A percentile compares a stretch with the other conserved stretches of the same genome.
Conservation (phyloP, 192 early-diverging fungal species). For the Coemansia sp. region DNA sequence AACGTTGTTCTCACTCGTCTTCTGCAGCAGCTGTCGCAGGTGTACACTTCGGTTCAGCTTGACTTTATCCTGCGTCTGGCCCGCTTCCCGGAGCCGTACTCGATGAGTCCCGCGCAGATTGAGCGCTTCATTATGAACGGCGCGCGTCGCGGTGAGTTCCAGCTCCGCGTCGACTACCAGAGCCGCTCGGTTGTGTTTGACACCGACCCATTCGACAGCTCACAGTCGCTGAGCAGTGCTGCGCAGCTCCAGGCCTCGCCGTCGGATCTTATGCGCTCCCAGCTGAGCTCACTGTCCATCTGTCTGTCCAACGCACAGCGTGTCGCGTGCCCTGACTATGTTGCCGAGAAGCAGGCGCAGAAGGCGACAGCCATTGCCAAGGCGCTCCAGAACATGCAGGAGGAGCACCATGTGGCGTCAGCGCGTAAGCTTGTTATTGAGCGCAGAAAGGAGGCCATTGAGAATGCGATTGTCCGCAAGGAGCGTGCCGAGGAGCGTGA, state of each 20-base stretch:
- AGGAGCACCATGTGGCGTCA: slow-evolving; percentile 78
- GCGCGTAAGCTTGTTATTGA: slow-evolving; percentile 89
- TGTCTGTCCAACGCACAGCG: slow-evolving; percentile 82
- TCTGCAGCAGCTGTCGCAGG: slow-evolving; percentile 96
- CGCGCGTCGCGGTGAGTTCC: slow-evolving; percentile 92
- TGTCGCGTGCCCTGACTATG: slow-evolving; percentile 78
- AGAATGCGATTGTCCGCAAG: slow-evolving; percentile 70
- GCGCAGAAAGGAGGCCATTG: slow-evolving; percentile 74
- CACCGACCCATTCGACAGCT: slow-evolving; percentile 83
- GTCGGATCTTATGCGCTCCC: slow-evolving; percentile 88
- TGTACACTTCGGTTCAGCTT: slow-evolving; percentile 96
- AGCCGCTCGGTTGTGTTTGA: slow-evolving; percentile 90
- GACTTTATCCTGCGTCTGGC: slow-evolving; percentile 90
- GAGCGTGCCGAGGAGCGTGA: slow-evolving; percentile 87
- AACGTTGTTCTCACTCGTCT: slow-evolving; percentile 96
- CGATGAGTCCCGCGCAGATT: slow-evolving; percentile 81
- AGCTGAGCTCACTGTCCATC: slow-evolving; percentile 84
- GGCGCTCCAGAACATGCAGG: slow-evolving; percentile 73
- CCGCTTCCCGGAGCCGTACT: slow-evolving; percentile 83
- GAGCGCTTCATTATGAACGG: slow-evolving; percentile 99
- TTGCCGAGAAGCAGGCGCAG: slow-evolving; percentile 64
- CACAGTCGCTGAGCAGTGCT: slow-evolving; percentile 76
- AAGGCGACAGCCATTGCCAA: slow-evolving; percentile 68
- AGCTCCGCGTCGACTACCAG: slow-evolving; percentile 93
- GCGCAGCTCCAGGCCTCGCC: slow-evolving; percentile 83